A percentile compares a stretch with the other conserved stretches of the same genome.
Conservation (phyloP, 2,329 filamentous ascomycete species). For the Fusarium pilosicola region DNA sequence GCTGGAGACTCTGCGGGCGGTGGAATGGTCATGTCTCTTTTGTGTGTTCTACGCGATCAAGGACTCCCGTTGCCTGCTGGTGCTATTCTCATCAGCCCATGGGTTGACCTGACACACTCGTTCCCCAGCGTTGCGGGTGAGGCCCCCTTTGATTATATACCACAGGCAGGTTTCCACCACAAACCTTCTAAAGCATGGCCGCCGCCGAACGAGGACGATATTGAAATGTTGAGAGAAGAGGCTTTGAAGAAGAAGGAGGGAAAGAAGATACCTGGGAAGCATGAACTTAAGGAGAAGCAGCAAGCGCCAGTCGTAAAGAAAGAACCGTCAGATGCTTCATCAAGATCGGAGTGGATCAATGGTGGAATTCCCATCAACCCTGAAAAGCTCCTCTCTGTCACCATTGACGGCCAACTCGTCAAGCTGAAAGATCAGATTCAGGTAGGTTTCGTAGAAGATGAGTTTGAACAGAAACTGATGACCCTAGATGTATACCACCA, state of each 20-base stretch:
- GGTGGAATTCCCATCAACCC: constrained; percentile 43
- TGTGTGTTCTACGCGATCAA: constrained; percentile 84
- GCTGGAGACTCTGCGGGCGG: constrained; percentile 94
- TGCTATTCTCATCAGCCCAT: constrained; percentile 90
- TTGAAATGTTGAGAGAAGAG: constrained; percentile 63
- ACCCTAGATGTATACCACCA: constrained; percentile 77
- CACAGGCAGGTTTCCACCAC: constrained; percentile 86
- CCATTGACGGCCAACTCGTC: constrained; percentile 75
- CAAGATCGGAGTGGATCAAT: constrained; percentile 43
- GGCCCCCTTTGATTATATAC: constrained; percentile 86
- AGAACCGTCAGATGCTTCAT: constrained; percentile 28
- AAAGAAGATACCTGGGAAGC: constrained; percentile 36
- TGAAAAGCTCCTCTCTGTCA: constrained; percentile 65
- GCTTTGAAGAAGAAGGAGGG: constrained; percentile 53
- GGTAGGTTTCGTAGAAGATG: constrained; percentile 54
- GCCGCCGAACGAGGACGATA: constrained; percentile 83
- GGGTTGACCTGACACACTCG: constrained; percentile 95
- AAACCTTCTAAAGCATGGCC: constrained; percentile 93
- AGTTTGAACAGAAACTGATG: constrained; percentile 5
- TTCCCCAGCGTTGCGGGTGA: constrained; percentile 88
- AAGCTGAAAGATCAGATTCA: constrained; percentile 93
- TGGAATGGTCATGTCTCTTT: constrained; percentile 84
- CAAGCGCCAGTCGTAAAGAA: constrained; percentile 48
- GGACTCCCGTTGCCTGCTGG: constrained; percentile 87
- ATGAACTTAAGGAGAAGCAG: constrained; percentile 47